These are phyloP conservation scores for Trichosporon sp. DNA, from an alignment of 1,284 basidiomycete genomes.

Conservation along the genomic window DNA sequence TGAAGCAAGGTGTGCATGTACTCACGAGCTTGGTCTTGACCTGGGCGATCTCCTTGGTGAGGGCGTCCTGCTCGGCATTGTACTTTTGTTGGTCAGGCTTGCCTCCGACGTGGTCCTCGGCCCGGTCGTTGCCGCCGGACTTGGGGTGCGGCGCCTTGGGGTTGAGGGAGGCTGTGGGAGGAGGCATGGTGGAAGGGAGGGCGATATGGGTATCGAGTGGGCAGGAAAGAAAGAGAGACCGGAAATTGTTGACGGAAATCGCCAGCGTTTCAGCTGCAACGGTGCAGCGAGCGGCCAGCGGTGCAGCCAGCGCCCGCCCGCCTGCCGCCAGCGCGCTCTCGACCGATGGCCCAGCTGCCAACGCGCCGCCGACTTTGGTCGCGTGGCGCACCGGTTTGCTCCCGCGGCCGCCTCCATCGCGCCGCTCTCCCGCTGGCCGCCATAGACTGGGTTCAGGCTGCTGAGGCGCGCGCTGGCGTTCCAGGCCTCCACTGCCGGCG, in stretches of 20 bases:
- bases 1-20: conserved; percentile 21
- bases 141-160: conserved; percentile 29
- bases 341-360: not conserved
- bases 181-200: conserved; percentile 37
- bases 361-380: not conserved
- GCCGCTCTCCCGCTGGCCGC: too few relatives aligned
- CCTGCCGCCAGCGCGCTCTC: not conserved
- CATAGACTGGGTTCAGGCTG: too few relatives aligned
- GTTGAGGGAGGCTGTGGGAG: conserved; percentile 44
- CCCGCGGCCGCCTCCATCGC: too few relatives aligned
- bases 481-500: not conserved
- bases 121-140: conserved; percentile 21
- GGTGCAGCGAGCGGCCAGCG: not conserved
- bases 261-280: not conserved
- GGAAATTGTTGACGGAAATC: conserved; percentile 8
- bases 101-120: conserved; percentile 51
- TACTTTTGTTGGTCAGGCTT: conserved; percentile 76
- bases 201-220: not conserved
- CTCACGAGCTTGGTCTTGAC: conserved; percentile 74
- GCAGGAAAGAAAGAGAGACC: not conserved
- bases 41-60: conserved; percentile 77
- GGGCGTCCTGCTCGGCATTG: conserved; percentile 74
- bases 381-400: not conserved
- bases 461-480: too few relatives aligned
- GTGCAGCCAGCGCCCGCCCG: not conserved